A percentile compares a stretch with the other conserved stretches of the same genome.
These are phyloP conservation scores for Eucalyptus polybractea DNA, from an alignment of 345 rosid genomes.

Conservation along the genomic window DNA sequence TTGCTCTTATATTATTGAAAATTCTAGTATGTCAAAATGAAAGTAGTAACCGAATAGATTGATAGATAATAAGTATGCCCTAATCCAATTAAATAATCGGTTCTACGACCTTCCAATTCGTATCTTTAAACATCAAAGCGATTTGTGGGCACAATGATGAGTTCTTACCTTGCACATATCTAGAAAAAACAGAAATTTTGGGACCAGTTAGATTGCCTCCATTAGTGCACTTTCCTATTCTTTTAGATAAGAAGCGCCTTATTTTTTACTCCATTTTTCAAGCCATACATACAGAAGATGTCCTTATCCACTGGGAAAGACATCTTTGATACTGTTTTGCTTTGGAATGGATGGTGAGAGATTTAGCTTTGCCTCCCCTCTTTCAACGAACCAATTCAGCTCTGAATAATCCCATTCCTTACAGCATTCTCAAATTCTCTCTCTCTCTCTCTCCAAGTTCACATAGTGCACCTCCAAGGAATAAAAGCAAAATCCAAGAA, in stretches of 20 bases:
- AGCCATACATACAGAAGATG: slow-evolving; percentile 1
- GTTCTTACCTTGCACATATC: neutral
- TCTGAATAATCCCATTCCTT: neutral
- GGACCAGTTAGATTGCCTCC: slow-evolving; percentile 13
- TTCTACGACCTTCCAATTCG: neutral
- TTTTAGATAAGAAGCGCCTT: slow-evolving; percentile 5
- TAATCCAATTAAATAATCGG: neutral
- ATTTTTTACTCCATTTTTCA: slow-evolving; percentile 21
- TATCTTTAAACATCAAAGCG: neutral
- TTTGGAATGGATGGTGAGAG: slow-evolving; percentile 17
- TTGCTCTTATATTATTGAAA: neutral
- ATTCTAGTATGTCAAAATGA: neutral
- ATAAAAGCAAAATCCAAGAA: neutral
- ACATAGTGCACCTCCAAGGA: slow-evolving; percentile 2
- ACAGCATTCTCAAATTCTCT: neutral
- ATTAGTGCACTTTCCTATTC: neutral
- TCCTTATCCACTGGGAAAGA: slow-evolving; percentile 8
- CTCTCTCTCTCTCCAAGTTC: neutral
- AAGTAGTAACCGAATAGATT: neutral
- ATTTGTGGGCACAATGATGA: neutral
- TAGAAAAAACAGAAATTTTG: neutral
- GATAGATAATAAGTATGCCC: neutral
- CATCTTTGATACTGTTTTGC: slow-evolving; percentile 40
- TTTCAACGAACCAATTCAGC: slow-evolving; percentile 26
- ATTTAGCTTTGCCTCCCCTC: slow-evolving; percentile 24